These are phyloP conservation scores for Termitomyces sp. DNA, from an alignment of 768 basidiomycete species.

Conservation along the genomic window DNA sequence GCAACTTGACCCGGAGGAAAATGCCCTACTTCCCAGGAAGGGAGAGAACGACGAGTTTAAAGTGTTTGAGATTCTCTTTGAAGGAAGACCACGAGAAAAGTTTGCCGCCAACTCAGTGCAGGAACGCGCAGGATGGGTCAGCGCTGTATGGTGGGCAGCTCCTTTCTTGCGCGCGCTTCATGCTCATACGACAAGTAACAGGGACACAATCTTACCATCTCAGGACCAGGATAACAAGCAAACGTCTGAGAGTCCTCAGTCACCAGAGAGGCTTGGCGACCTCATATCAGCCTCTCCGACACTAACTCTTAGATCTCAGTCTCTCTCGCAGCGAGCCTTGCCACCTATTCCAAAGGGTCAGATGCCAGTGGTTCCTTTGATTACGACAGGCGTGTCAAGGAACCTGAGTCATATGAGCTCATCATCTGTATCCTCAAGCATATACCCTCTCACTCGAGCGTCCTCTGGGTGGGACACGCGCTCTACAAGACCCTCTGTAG, in stretches of 20 bases:
- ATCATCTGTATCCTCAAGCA: slow-evolving; percentile 19
- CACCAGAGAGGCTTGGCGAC: neutral
- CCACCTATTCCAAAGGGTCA: slow-evolving; percentile 22
- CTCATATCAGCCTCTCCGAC: neutral
- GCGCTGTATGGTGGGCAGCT: slow-evolving; percentile 58
- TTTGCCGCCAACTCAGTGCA: slow-evolving; percentile 58
- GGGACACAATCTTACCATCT: slow-evolving; percentile 53
- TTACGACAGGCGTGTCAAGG: neutral
- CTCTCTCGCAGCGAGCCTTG: slow-evolving; percentile 23
- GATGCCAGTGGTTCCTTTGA: neutral
- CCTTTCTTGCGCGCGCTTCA: neutral
- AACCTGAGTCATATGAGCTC: slow-evolving; percentile 1
- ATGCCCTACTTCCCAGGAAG: slow-evolving; percentile 29
- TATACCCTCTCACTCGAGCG: slow-evolving; percentile 18
- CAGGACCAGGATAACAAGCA: slow-evolving; percentile 11
- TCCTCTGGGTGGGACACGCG: slow-evolving; percentile 11
- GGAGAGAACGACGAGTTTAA: slow-evolving; percentile 37
- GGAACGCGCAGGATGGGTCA: slow-evolving; percentile 70
- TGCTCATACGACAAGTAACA: slow-evolving; percentile 16
- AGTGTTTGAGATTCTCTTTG: slow-evolving; percentile 62
- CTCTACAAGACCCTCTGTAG: slow-evolving; percentile 51
- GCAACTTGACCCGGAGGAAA: slow-evolving; percentile 40
- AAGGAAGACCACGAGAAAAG: slow-evolving; percentile 43
- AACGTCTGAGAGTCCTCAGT: neutral
- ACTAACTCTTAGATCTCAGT: slow-evolving; percentile 4